Evolutionary conservation across 2,329 filamentous ascomycete genomes (phyloP), one percentile per base, ranked within the genome.

Genomic region (Cladosporium oxysporum): DNA sequence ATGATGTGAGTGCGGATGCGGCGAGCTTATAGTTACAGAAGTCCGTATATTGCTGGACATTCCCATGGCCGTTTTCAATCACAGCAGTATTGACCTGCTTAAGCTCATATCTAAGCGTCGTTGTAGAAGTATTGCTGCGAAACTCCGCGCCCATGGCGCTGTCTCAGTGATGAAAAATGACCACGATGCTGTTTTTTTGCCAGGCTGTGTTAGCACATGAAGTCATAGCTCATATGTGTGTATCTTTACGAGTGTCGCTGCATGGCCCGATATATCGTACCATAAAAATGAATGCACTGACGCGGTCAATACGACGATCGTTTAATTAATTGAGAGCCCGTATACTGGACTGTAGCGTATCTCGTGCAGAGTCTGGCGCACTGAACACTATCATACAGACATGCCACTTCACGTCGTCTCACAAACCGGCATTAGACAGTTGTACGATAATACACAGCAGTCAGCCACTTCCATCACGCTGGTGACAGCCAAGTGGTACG

Each of bases 401-500:
- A 44, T 44, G 7, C 18, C 16, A n/a, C n/a, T 4, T 47, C n/a
- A n/a, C n/a, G 1, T 47, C 8, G 2, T 47, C 41, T 21, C 41
- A 47, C 41, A 47, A 21, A n/a, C 10, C 10, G 8, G 18, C 21
- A 18, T n/a, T 6, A n/a, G 37, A n/a, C 10, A 44, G 18, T 5
- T 26, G 55, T 47, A 49, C 28, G 3, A 14, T 16, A 41, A 21
- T 16, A 2, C 33, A 44, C 52, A 21, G 31, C 52, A 55, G 52
- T 5, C 52, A 55, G 52, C 52, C 52, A 33, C 52, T 29, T 55
- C 29, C 52, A 21, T 33, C 52, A 55, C 10, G 28, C 28, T 33
- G 52, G 52, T 33, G 52, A 55, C 52, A 33, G 52, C 28, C 52
- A 29, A 55, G 52, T 55, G 28, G 52, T 21, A 55, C 57, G 57